Conservation (phyloP, 495 filamentous ascomycete genomes). For the Parachaetomium inaequale region DNA sequence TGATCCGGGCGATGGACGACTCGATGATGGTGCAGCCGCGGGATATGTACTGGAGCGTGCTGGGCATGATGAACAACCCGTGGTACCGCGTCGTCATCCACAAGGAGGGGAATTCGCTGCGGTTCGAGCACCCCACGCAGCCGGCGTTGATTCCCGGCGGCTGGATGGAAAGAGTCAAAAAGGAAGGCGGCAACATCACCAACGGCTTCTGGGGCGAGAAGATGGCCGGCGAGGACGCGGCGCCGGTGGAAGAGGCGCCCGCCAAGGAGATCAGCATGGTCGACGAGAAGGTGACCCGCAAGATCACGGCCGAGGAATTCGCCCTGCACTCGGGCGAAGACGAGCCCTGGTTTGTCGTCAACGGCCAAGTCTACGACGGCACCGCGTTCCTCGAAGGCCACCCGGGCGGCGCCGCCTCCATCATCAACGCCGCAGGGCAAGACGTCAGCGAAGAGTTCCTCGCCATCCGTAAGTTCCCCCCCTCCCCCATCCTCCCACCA, state of each 20-base stretch:
- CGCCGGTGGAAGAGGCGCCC: slow-evolving; percentile 34
- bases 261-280: slow-evolving; percentile 76
- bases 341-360: slow-evolving; percentile 86
- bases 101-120: slow-evolving; percentile 61
- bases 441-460: slow-evolving; percentile 94
- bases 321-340: slow-evolving; percentile 61
- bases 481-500: neutral
- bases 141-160: slow-evolving; percentile 75
- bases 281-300: slow-evolving; percentile 59
- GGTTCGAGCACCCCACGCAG: slow-evolving; percentile 89
- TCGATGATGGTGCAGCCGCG: slow-evolving; percentile 80
- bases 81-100: slow-evolving; percentile 85
- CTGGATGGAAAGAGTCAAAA: slow-evolving; percentile 97
- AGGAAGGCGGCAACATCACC: slow-evolving; percentile 71
- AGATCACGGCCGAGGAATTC: slow-evolving; percentile 70
- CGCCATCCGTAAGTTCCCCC: slow-evolving; percentile 71
- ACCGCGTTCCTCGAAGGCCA: slow-evolving; percentile 79
- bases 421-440: slow-evolving; percentile 75
- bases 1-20: slow-evolving; percentile 91
- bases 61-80: slow-evolving; percentile 99
- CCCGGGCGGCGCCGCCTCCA: slow-evolving; percentile 86
- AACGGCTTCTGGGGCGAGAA: slow-evolving; percentile 89
- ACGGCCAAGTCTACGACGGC: slow-evolving; percentile 91
- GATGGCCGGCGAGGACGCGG: slow-evolving; percentile 54
- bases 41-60: slow-evolving; percentile 95